Base-by-base conservation (phyloP, 2,329 filamentous ascomycete genomes). In the Clonostachys rhizophaga region DNA sequence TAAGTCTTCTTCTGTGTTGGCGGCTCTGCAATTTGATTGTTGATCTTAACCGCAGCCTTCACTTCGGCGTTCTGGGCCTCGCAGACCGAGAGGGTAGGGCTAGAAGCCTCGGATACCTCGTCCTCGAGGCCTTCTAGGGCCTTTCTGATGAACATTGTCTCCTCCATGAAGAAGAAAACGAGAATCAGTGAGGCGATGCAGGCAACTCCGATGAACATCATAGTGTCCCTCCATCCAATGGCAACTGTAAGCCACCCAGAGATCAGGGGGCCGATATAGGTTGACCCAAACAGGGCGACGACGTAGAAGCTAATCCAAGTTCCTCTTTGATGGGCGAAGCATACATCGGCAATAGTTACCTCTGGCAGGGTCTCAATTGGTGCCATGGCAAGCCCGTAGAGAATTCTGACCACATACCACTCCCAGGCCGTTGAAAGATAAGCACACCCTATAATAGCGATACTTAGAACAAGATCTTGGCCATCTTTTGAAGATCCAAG, bases 141-240 rank as follows among this genome's bases (percentile, higher is more conserved):
- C 18, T 20, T 20, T 40, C 74, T 65, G 40, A 69, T 61, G 52
- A 83, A 84, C 14, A 72, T 72, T 7, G 78, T 79, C 56, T 84
- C 80, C 52, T 83, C 79, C 50, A 81, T 76, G 54, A 83, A 76
- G 49, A 83, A 63, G 55, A 83, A 79, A 1, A 72, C 49, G 34
- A 72, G 64, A 1, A 69, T 40, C 12, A 63, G 63, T 5, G 59
- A 61, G 1, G 52, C 59, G 2, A 53, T 65, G 43, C 62, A 61
- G 46, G 71, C 67, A 33, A 72, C 65, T 3, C 62, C 61, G 5
- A 66, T 63, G 56, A 67, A 68, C 57, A 69, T 71, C 47, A 65
- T 55, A 40, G 56, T 57, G 56, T 59, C 56, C 43, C 56, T 52
- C 49, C 55, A 61, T 2, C 56, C 56, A 30, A 55, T 50, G 12